Conservation (phyloP, 2,329 filamentous ascomycete species). For the Elsinoe necatrix region DNA sequence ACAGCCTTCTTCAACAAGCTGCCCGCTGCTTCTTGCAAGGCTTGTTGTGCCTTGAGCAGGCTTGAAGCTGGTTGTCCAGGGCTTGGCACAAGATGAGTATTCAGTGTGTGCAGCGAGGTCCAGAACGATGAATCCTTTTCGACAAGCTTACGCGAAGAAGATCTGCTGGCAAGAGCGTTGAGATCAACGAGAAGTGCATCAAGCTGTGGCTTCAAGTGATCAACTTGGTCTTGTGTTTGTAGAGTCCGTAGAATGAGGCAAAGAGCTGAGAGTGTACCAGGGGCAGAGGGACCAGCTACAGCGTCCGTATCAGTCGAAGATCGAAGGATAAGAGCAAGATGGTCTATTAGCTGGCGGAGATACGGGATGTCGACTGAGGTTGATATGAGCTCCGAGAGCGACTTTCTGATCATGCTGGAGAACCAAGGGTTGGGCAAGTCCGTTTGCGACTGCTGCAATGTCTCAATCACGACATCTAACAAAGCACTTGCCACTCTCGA, state of each 20-base stretch:
- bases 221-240: neutral
- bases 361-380: conserved; percentile 7
- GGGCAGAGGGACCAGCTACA: neutral
- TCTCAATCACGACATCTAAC: conserved; percentile 17
- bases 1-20: neutral
- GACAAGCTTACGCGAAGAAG: neutral
- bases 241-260: neutral
- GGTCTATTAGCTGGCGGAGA: neutral
- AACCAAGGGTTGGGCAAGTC: neutral
- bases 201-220: neutral
- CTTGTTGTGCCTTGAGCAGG: neutral
- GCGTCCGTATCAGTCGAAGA: neutral
- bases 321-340: neutral
- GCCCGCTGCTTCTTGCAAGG: neutral
- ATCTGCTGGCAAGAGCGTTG: neutral
- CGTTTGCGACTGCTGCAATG: neutral
- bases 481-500: conserved; percentile 25
- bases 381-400: conserved; percentile 21
- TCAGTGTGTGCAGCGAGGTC: neutral
- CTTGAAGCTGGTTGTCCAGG: neutral
- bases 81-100: neutral
- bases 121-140: neutral
- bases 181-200: neutral
- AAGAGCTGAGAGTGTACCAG: neutral
- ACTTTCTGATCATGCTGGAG: neutral